Conservation (phyloP, 106 monocot species). For the Dioscorea dumetorum region DNA sequence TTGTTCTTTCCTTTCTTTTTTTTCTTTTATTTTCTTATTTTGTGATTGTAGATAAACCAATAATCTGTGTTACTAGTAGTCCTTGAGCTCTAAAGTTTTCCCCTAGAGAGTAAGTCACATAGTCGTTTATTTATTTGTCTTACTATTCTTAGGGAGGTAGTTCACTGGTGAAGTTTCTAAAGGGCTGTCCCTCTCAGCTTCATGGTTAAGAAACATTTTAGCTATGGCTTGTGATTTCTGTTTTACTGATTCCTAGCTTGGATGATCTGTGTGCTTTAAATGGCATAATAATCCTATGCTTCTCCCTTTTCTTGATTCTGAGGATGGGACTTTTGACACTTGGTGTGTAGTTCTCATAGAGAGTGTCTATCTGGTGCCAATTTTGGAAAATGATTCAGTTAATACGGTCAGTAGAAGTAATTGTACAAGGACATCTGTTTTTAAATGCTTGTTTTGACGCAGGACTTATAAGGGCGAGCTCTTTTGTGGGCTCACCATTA, state of each 20-base stretch:
- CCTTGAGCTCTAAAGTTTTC: no score
- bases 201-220: no score
- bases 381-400: neutral
- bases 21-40: no score
- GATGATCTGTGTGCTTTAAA: neutral
- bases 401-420: neutral
- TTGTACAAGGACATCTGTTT: slow-evolving; percentile 19
- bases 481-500: slow-evolving; percentile 49
- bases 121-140: no score
- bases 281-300: neutral
- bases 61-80: no score
- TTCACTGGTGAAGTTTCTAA: no score
- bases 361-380: neutral
- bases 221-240: no score
- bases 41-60: no score
- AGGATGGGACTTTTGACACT: neutral
- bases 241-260: neutral
- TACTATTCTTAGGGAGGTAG: no score
- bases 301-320: neutral
- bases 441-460: slow-evolving; percentile 84
- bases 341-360: neutral
- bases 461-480: slow-evolving; percentile 61
- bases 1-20: no score
- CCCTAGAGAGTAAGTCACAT: no score
- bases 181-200: no score